Evolutionary conservation across 257 asterid species (phyloP), one percentile per base, ranked within the genome.

Genomic region (Solanum medicagineum): DNA sequence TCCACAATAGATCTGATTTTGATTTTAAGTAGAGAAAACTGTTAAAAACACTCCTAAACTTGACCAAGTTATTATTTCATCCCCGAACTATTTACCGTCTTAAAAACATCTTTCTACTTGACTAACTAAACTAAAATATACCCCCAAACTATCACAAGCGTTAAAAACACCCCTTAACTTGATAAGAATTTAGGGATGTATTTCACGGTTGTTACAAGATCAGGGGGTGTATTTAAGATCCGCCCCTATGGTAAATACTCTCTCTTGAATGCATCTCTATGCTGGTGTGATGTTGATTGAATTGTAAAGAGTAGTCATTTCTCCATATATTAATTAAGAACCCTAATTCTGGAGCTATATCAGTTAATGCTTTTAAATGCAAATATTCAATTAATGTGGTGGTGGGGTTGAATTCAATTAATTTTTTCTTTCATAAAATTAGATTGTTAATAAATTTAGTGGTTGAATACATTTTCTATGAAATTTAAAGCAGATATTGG

Each of bases 341-440:
- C 47, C 75, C 85, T 86, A 86, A 88, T 88, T 32, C 90, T 88
- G 86, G 68, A 79, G 87, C 81, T 86, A 81, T 59, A 86, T 59
- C 75, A 84, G 66, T 88, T 53, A 86, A 86, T 86, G 88, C 90
- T 29, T 9, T 60, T 45, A 13, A n/a, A 79, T 83, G 82, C 66
- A 81, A 86, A 66, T 32, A 66, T 66, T 65, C 45, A 83, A 83
- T 84, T 84, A 84, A 84, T 88, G 89, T 81, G 81, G 1, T 73
- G 82, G 82, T 84, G 85, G 63, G 63, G 63, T 86, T 81, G 85
- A 81, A 73, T 88, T 49, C 84, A 70, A 84, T 75, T 32, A 68
- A 69, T 4, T 65, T 75, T 60, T 20, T n/a, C 73, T 84, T 84
- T 85, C 74, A 83, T 80, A 44, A 47, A 85, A 82, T 82, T 26